Conservation (phyloP, 306 rosid genomes). For the Gastrolobium bilobum region DNA sequence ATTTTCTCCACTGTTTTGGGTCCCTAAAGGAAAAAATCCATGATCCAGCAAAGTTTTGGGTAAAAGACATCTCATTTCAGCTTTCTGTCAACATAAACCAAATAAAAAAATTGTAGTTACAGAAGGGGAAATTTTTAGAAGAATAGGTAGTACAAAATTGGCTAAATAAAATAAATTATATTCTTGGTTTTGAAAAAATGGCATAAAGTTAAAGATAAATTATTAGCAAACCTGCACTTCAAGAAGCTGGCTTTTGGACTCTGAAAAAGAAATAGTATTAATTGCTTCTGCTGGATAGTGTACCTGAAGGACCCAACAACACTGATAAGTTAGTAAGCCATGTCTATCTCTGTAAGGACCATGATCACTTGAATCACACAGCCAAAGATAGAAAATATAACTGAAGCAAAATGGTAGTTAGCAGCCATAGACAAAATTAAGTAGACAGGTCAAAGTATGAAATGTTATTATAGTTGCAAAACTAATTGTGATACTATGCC, state of each 20-base stretch:
- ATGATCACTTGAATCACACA: conserved; percentile 21
- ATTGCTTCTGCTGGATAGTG: conserved; percentile 91
- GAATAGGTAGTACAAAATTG: conserved; percentile 1
- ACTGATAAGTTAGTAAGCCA: conserved; percentile 19
- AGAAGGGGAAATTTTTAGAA: background rate
- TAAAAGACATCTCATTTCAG: conserved; percentile 90
- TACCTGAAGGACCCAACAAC: conserved; percentile 63
- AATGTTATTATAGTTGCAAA: conserved; percentile 7
- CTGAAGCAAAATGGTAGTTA: background rate
- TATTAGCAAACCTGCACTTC: conserved; percentile 77
- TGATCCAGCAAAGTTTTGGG: conserved; percentile 75
- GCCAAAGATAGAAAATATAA: conserved; percentile 19
- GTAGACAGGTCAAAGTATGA: conserved; percentile 16
- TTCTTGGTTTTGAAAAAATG: conserved; percentile 27
- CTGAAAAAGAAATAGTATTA: conserved; percentile 65
- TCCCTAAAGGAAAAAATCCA: conserved; percentile 71
- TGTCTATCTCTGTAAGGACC: conserved; percentile 24
- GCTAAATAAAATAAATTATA: conserved; percentile 13
- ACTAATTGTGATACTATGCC: conserved; percentile 9
- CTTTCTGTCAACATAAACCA: conserved; percentile 69
- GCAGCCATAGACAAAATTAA: conserved; percentile 8
- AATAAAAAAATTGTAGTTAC: background rate
- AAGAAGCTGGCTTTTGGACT: conserved; percentile 85
- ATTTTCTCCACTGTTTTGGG: conserved; percentile 53
- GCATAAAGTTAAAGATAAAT: conserved; percentile 16